Conservation (phyloP, 2,329 filamentous ascomycete species). For the Mycocentrospora acerina region DNA sequence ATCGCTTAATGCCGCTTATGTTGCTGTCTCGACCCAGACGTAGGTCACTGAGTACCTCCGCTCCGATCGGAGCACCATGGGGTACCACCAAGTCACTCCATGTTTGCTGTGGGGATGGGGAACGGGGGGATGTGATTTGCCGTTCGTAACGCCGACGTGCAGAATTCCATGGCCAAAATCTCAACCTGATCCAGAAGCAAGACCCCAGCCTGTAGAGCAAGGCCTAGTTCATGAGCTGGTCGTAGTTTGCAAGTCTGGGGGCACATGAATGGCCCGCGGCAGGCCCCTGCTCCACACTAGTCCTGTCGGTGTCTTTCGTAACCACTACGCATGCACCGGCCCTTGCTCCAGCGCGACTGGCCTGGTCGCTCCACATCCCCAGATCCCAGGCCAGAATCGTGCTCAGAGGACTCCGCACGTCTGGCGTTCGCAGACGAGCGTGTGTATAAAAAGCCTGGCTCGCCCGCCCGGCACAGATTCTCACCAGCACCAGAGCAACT, state of each 20-base stretch:
- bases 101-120: no score
- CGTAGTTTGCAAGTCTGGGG: conserved; percentile 5
- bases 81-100: no score
- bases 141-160: no score
- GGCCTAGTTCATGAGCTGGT: conserved; percentile 4
- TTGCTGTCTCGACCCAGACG: no score
- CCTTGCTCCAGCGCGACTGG: conserved; percentile 18
- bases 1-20: no score
- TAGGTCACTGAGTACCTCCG: no score
- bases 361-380: conserved; percentile 21
- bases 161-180: no score
- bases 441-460: conserved; percentile 23
- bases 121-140: no score
- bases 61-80: no score
- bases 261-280: conserved; percentile 8
- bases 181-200: no score
- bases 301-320: conserved; percentile 4
- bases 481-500: conserved; percentile 5
- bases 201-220: no score
- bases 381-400: conserved; percentile 19
- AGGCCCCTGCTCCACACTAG: conserved; percentile 5
- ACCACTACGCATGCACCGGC: conserved; percentile 13
- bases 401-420: conserved; percentile 24
- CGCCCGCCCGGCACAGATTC: conserved; percentile 3
- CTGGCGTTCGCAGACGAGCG: conserved; percentile 11